Conservation (phyloP, 345 rosid genomes). For the Citrus sp. region DNA sequence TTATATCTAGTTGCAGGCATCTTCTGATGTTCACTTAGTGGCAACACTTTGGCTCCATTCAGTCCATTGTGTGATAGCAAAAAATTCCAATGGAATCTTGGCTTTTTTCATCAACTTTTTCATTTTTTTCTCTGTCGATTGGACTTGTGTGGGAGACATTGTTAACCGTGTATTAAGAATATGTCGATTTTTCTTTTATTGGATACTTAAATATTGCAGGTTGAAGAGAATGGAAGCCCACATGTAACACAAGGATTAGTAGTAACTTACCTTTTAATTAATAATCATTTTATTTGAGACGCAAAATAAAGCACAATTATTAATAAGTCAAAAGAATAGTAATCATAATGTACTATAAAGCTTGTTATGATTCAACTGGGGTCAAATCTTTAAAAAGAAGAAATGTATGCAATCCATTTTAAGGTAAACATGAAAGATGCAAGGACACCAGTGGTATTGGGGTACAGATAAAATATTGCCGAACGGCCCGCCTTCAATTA, state of each 20-base stretch:
- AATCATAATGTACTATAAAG: background rate
- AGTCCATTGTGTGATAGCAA: background rate
- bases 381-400: background rate
- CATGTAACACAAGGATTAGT: background rate
- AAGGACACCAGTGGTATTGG: too few species aligned
- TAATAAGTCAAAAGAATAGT: background rate
- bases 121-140: background rate
- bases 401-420: background rate
- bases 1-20: background rate
- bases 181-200: background rate
- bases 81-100: background rate
- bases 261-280: too few species aligned
- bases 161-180: background rate
- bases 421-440: background rate
- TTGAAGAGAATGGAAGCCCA: background rate
- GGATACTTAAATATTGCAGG: background rate
- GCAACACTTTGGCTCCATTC: background rate
- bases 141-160: background rate
- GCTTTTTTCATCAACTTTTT: background rate
- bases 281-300: background rate
- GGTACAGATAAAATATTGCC: too few species aligned
- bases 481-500: too few species aligned
- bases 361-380: background rate
- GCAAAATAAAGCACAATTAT: background rate
- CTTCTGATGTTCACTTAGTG: background rate